Evolutionary conservation across 1,284 basidiomycete species (phyloP).

Genomic region (Violaceomyces palustris): DNA sequence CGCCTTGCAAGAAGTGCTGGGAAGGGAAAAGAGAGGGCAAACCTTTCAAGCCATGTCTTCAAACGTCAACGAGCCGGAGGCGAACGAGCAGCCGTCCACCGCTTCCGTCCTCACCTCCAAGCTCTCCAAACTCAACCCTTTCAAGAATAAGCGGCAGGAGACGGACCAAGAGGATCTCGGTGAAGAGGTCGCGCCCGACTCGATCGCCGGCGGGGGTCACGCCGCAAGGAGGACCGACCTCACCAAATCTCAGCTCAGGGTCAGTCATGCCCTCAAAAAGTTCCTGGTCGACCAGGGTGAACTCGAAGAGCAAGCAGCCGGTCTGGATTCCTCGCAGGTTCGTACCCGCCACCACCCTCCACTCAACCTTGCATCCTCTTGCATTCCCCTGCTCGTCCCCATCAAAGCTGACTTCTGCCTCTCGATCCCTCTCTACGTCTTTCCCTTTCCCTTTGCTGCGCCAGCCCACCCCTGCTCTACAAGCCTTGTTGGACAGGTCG

Average conservation of each 20-base stretch:
- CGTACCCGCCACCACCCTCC: too few relatives aligned
- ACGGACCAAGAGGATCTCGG: conserved; percentile 43
- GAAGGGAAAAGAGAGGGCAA: too few relatives aligned
- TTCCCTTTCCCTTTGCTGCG: background rate
- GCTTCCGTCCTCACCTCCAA: conserved; percentile 28
- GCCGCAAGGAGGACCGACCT: conserved; percentile 32
- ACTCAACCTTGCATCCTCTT: too few relatives aligned
- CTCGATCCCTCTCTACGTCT: background rate
- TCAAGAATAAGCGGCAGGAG: conserved; percentile 10
- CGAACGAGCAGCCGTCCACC: too few relatives aligned
- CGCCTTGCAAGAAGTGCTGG: too few relatives aligned
- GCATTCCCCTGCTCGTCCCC: too few relatives aligned
- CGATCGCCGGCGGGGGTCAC: conserved; percentile 40
- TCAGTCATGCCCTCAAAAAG: conserved; percentile 31
- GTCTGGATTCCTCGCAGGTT: too few relatives aligned
- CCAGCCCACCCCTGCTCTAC: conserved; percentile 3
- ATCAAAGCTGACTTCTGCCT: too few relatives aligned
- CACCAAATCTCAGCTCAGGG: conserved; percentile 30
- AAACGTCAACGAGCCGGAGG: too few relatives aligned
- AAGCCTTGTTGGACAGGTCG: conserved; percentile 23
- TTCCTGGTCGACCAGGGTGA: conserved; percentile 25
- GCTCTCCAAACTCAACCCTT: conserved; percentile 39
- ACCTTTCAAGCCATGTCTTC: too few relatives aligned
- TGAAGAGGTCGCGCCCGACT: conserved; percentile 32
- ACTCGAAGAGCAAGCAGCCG: conserved; percentile 17